A percentile compares a stretch with the other conserved stretches of the same genome.
These are phyloP conservation scores for Boletus sp. DNA, from an alignment of 768 basidiomycete genomes.

Conservation along the genomic window DNA sequence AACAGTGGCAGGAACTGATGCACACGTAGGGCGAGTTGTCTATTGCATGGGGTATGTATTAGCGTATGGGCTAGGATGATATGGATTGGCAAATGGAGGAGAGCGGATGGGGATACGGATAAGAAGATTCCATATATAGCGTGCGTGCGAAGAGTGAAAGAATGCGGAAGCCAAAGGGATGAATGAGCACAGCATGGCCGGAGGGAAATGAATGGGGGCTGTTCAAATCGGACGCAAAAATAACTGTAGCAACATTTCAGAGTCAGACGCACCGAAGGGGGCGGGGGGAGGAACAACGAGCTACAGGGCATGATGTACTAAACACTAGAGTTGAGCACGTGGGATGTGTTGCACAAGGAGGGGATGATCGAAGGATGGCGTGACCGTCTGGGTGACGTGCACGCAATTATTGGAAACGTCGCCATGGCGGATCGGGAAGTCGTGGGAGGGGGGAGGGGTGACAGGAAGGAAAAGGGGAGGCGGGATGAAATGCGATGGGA, in stretches of 20 bases:
- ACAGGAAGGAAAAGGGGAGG: not conserved
- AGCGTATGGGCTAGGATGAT: not conserved
- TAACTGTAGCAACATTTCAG: slow-evolving; percentile 1
- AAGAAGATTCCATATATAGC: slow-evolving; percentile 11
- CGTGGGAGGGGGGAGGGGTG: not conserved
- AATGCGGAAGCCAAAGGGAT: not conserved
- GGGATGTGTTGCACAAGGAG: not conserved
- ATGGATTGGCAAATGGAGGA: not conserved
- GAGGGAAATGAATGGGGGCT: slow-evolving; percentile 7
- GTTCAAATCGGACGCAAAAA: slow-evolving; percentile 7
- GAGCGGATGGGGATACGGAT: not conserved
- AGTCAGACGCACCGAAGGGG: not conserved
- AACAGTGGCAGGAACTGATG: not conserved
- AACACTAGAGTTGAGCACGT: not conserved
- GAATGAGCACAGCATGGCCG: slow-evolving; percentile 9
- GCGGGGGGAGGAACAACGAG: not conserved
- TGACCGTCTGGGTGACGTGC: not conserved
- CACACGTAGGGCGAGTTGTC: not conserved
- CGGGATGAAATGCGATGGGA: slow-evolving; percentile 7
- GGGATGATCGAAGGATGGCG: not conserved
- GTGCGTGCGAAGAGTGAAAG: not conserved
- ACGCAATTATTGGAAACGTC: not conserved
- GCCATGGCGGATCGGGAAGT: not conserved
- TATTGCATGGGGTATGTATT: not conserved
- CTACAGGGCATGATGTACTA: not conserved